Conservation (phyloP, 1,284 basidiomycete genomes). For the Moesziomyces parantarcticus region DNA sequence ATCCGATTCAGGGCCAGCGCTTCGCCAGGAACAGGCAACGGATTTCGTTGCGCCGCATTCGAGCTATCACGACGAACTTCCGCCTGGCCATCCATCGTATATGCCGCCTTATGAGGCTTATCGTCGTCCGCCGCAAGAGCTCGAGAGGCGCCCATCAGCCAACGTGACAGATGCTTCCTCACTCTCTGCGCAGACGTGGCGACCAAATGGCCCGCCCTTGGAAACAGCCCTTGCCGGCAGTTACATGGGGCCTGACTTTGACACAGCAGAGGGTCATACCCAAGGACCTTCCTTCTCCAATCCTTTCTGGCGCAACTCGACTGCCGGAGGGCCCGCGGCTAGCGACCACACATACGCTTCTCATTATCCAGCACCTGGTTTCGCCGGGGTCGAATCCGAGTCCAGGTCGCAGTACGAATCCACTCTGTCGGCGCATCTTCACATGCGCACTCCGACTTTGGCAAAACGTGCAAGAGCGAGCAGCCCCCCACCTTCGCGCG, state of each 20-base stretch:
- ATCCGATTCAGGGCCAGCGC: constrained; percentile 9
- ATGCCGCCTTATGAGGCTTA: constrained; percentile 21
- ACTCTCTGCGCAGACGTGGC: constrained; percentile 16
- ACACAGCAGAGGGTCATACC: constrained; percentile 2
- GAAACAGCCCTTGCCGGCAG: constrained; percentile 43
- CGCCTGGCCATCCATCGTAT: constrained; percentile 23
- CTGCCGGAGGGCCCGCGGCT: constrained; percentile 3
- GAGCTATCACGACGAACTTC: constrained; percentile 12
- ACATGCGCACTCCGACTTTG: constrained; percentile 53
- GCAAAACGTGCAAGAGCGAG: constrained; percentile 32
- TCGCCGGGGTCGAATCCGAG: constrained; percentile 9
- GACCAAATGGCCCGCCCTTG: constrained; percentile 26
- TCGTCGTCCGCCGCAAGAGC: constrained; percentile 7
- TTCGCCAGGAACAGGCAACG: constrained; percentile 2
- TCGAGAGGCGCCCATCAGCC: constrained; percentile 20
- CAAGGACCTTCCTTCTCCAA: constrained; percentile 33
- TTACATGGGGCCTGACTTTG: constrained; percentile 12
- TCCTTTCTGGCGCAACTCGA: constrained; percentile 37
- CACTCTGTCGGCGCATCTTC: constrained; percentile 53
- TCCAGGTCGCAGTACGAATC: constrained; percentile 49
- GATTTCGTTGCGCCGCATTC: constrained; percentile 14
- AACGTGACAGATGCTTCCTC: constrained; percentile 5
- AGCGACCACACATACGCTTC: constrained; percentile 15
- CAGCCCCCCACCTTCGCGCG: constrained; percentile 45
- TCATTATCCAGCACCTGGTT: constrained; percentile 8